Percentiles rank a stretch among this genome's conserved stretches.
Conservation (phyloP, 192 early-diverging fungal genomes). For the Dissophora globulifera region DNA sequence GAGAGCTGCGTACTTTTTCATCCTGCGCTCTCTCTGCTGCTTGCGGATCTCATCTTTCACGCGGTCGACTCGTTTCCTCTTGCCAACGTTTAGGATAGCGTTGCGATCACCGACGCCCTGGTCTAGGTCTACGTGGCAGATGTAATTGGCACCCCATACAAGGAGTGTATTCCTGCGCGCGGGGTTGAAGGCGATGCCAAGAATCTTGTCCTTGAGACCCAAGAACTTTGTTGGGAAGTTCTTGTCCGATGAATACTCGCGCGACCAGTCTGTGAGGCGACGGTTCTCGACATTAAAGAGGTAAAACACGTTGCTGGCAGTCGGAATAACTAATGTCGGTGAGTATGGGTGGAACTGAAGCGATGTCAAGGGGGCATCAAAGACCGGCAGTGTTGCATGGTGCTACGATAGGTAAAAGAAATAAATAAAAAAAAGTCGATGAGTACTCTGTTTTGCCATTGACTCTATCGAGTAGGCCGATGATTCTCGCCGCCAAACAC, state of each 20-base stretch:
- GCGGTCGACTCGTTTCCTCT: constrained; percentile 68
- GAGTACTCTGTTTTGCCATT: neutral
- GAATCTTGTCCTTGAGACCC: constrained; percentile 73
- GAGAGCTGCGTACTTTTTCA: constrained; percentile 54
- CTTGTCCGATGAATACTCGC: constrained; percentile 66
- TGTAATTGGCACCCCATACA: constrained; percentile 74
- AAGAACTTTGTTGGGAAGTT: constrained; percentile 74
- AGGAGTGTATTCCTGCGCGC: constrained; percentile 69
- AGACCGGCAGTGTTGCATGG: constrained; percentile 72
- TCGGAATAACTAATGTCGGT: constrained; percentile 68
- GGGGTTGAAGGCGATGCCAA: constrained; percentile 78
- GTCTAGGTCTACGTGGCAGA: constrained; percentile 80
- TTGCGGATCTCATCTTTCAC: constrained; percentile 52
- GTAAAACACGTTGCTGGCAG: constrained; percentile 78
- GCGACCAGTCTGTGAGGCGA: constrained; percentile 87
- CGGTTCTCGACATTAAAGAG: constrained; percentile 77
- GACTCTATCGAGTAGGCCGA: no score
- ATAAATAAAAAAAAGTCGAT: neutral
- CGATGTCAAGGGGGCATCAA: constrained; percentile 69
- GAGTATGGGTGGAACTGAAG: constrained; percentile 72
- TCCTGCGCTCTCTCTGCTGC: constrained; percentile 56
- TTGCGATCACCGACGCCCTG: constrained; percentile 61
- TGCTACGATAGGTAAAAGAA: constrained; percentile 54
- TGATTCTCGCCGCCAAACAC: no score
- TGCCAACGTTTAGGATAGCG: constrained; percentile 65